Percentiles rank a stretch among this genome's conserved stretches.
phyloP scores from a whole-genome alignment of 2,329 filamentous ascomycete species.

The Neonectria magnoliae region DNA sequence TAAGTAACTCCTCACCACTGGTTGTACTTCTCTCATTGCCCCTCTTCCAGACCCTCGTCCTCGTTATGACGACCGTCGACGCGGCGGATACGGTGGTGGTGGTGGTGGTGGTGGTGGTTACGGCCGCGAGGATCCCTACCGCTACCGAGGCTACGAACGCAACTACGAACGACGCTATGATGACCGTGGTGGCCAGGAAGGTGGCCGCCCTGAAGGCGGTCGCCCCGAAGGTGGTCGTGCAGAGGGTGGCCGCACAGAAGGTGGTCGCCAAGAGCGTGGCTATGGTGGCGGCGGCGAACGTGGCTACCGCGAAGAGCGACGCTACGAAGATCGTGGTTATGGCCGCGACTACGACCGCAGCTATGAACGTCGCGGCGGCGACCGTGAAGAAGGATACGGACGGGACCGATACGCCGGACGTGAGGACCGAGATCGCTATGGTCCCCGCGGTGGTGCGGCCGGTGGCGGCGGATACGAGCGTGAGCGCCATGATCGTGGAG shows the following conservation, averaged over 20 bases:
- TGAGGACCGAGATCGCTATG: conserved; percentile 58
- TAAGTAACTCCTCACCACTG: conserved; percentile 57
- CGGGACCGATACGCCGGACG: conserved; percentile 55
- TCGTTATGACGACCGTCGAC: conserved; percentile 70
- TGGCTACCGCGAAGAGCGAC: conserved; percentile 66
- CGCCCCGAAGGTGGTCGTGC: conserved; percentile 45
- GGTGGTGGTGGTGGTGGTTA: conserved; percentile 56
- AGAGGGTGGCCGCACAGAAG: conserved; percentile 11
- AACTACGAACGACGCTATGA: conserved; percentile 58
- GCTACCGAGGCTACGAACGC: conserved; percentile 59
- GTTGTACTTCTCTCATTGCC: conserved; percentile 17
- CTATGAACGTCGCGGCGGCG: conserved; percentile 58
- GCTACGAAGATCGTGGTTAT: conserved; percentile 60
- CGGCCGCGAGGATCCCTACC: conserved; percentile 67
- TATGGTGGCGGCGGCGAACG: conserved; percentile 60
- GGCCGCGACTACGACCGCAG: conserved; percentile 68
- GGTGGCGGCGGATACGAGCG: conserved; percentile 57
- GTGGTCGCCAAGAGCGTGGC: conserved; percentile 53
- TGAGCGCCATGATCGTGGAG: conserved; percentile 59
- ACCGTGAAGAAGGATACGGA: conserved; percentile 51
- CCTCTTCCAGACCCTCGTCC: conserved; percentile 50
- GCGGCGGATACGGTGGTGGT: conserved; percentile 67
- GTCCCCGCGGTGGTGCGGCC: conserved; percentile 47
- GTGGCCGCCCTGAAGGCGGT: conserved; percentile 40
- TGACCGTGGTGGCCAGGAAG: conserved; percentile 56